Base-by-base conservation (phyloP, 1,284 basidiomycete species). In the Pisolithus thermaeus region DNA sequence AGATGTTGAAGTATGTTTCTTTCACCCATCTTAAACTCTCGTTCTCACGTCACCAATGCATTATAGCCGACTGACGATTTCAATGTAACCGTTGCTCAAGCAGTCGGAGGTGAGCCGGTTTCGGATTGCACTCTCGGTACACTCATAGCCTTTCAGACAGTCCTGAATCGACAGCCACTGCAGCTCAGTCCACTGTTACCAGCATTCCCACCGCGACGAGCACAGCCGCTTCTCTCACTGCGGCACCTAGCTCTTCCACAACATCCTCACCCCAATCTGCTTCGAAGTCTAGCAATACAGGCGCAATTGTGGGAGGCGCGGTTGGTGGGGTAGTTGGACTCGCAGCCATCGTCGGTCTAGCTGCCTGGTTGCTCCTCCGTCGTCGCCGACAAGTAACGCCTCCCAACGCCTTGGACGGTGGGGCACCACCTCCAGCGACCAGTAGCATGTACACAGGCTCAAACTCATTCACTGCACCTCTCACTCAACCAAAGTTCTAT, bases 311-410 rank as follows among this genome's bases (percentile, higher is more conserved):
- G 1, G 69, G 60, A 7, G 73, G 73, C 16, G 58, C 65, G 3
- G 66, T 71, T 18, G 67, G 59, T 7, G 67, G 68, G 9, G 68
- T 67, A 23, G 52, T 70, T 1, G 63, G 61, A 8, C 47, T 67
- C 25, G 66, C 63, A 3, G 23, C 67, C 22, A 58, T 73, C 7
- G 60, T 43, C 8, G 64, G 55, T 6, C 48, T 56, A 12, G 25
- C 60, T 6, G 55, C 59, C 40, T 69, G 65, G 57, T 59, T 68
- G 52, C 18, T 62, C 22, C 46, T 59, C 49, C 73, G 56, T 41
- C 62, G 57, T 18, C 69, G 60, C 37, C 63, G 63, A 20, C 49
- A 64, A n/a, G 50, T 36, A 42, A 28, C 18, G 3, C 36, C 54
- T 2, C 49, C 56, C 27, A 28, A 14, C n/a, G 42, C 42, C n/a